Evolutionary conservation across 495 filamentous ascomycete species (phyloP).

Genomic region (Choiromyces venosus): DNA sequence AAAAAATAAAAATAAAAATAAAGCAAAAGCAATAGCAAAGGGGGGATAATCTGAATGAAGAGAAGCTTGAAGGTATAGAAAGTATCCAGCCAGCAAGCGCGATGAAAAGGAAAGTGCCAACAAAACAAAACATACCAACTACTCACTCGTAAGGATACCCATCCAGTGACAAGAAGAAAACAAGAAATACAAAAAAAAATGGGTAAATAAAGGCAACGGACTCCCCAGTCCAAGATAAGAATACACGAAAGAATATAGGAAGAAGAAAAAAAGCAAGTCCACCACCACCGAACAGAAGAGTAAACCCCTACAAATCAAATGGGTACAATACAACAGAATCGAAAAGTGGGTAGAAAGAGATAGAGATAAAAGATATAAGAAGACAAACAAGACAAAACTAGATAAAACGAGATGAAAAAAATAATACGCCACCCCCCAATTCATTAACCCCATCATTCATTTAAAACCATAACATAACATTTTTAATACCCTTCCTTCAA

Average conservation of each 20-base stretch:
- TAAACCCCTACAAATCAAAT: neutral
- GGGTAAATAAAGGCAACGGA: neutral
- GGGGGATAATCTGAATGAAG: no score
- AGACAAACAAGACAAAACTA: conserved; percentile 11
- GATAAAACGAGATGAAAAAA: conserved; percentile 5
- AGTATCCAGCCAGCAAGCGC: neutral
- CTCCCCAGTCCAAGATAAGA: neutral
- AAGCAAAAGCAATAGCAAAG: no score
- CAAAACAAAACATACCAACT: no score
- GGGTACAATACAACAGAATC: neutral
- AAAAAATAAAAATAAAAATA: no score
- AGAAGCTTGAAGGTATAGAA: no score
- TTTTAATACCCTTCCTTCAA: conserved; percentile 40
- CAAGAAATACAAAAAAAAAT: neutral
- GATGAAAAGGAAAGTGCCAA: neutral
- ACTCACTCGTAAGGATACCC: neutral
- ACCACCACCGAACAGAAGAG: neutral
- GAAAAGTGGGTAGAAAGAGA: no score
- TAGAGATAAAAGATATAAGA: conserved; percentile 11
- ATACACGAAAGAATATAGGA: neutral
- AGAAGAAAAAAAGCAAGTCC: neutral
- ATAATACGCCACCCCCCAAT: conserved; percentile 20
- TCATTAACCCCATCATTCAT: conserved; percentile 7
- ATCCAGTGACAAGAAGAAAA: neutral
- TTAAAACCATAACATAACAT: neutral